Evolutionary conservation across 2,329 filamentous ascomycete genomes (phyloP).

Genomic region (Colletotrichum aenigma): DNA sequence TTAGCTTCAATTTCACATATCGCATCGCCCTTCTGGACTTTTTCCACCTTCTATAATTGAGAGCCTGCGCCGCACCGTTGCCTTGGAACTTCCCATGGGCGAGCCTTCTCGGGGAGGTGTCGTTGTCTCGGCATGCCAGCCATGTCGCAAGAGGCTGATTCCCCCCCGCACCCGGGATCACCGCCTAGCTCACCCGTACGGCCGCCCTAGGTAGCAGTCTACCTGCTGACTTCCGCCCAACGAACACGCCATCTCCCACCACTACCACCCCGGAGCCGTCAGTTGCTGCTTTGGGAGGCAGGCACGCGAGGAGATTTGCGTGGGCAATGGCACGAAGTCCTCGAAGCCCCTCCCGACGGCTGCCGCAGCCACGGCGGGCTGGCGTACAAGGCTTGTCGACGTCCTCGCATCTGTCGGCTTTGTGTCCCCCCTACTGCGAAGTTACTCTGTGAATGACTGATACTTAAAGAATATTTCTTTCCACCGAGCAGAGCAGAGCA

Average conservation of each 20-base stretch:
- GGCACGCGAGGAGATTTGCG: not conserved
- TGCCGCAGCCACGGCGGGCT: not conserved
- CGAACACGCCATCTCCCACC: not conserved
- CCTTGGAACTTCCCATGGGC: not conserved
- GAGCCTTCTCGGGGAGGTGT: constrained; percentile 16
- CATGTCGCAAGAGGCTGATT: constrained; percentile 12
- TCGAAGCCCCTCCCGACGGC: not conserved
- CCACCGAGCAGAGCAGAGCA: not conserved
- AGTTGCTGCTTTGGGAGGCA: not conserved
- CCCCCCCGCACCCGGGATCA: constrained; percentile 11
- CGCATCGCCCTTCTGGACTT: not conserved
- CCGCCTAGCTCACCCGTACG: not conserved
- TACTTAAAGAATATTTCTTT: not conserved
- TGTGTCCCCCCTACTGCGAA: not conserved
- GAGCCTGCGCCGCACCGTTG: not conserved
- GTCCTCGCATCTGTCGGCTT: not conserved
- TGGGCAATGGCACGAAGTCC: not conserved
- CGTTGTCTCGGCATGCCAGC: constrained; percentile 15
- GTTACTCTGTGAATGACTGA: not conserved
- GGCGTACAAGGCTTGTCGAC: not conserved
- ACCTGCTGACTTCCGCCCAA: constrained; percentile 1
- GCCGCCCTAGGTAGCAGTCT: not conserved
- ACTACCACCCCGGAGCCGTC: not conserved
- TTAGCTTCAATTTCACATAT: not conserved
- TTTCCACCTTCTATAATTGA: not conserved